Evolutionary conservation across 768 basidiomycete species (phyloP), one percentile per base, ranked within the genome.

Genomic region (Amylocystis lapponica): DNA sequence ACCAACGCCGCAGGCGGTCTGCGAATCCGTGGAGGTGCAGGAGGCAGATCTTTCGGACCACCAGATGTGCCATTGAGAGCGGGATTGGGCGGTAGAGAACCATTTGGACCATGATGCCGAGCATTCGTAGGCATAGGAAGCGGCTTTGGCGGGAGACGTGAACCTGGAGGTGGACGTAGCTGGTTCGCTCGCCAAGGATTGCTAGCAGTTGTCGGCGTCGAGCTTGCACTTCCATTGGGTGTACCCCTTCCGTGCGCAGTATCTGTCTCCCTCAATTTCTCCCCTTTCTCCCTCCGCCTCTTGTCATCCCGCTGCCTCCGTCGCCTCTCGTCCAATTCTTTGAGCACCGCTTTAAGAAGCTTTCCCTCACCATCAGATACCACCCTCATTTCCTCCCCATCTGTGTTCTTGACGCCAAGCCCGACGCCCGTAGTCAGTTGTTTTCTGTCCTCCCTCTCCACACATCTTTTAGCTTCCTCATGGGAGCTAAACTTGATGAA

Each of bases 291-390:
- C 50, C 53, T 60, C 61, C 66, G 71, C 51, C 72, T 67, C 56
- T 73, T 76, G 59, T 64, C 68, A 49, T 72, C 70, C 61, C 67
- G 51, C 39, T 68, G 74, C 57, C 68, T 66, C 56, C 61, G 71
- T 71, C 64, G 62, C 23, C 64, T 61, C 25, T 68, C 68, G 14
- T 85, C 79, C 50, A 82, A 56, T 62, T 82, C 83, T 53, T 75
- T 77, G 59, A 85, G 62, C 17, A 86, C 78, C 7, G 79, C 80
- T 44, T 74, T 76, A 49, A 83, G 59, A 50, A 75, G 72, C 47
- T 67, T 59, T 4, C 84, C 82, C 47, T 91, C 83, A 0, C 79
- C 80, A 60, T 98, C 95, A 39, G 92, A 70, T 11, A 87, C 84
- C 5, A 86, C 87, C 23, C 72, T 71, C 55, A 94, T 74, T 55